Conservation (phyloP, 2,329 filamentous ascomycete species). For the Cordyceps militaris region DNA sequence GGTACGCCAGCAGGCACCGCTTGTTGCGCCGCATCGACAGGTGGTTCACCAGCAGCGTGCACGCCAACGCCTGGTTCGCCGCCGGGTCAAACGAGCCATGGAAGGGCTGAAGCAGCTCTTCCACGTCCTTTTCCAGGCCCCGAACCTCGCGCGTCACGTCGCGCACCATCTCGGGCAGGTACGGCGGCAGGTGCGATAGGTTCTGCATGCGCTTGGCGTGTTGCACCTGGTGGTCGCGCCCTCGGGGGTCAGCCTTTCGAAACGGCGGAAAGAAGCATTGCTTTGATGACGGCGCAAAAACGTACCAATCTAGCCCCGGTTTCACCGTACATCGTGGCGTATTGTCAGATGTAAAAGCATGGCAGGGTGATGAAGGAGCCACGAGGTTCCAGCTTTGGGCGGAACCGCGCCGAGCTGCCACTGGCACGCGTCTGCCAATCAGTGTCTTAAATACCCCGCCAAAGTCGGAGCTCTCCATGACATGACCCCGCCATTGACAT, state of each 20-base stretch:
- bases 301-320: conserved; percentile 75
- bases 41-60: conserved; percentile 86
- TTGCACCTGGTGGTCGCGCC: conserved; percentile 58
- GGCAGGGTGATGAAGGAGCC: background rate
- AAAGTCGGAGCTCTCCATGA: no score
- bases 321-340: conserved; percentile 70
- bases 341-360: background rate
- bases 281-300: conserved; percentile 3
- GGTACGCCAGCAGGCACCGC: conserved; percentile 88
- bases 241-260: background rate
- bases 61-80: conserved; percentile 75
- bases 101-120: conserved; percentile 72
- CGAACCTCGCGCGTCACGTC: conserved; percentile 84
- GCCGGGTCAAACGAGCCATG: conserved; percentile 79
- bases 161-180: conserved; percentile 86
- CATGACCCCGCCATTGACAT: background rate
- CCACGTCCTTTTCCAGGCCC: conserved; percentile 82
- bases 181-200: conserved; percentile 77
- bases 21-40: conserved; percentile 95
- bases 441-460: conserved; percentile 16
- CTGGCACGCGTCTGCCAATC: conserved; percentile 15
- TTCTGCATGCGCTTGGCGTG: conserved; percentile 93
- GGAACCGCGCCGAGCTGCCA: no score
- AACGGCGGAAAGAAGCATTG: conserved; percentile 14
- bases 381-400: no score